Evolutionary conservation across 257 asterid species (phyloP), one percentile per base, ranked within the genome.

Genomic region (Scutellaria baicalensis): DNA sequence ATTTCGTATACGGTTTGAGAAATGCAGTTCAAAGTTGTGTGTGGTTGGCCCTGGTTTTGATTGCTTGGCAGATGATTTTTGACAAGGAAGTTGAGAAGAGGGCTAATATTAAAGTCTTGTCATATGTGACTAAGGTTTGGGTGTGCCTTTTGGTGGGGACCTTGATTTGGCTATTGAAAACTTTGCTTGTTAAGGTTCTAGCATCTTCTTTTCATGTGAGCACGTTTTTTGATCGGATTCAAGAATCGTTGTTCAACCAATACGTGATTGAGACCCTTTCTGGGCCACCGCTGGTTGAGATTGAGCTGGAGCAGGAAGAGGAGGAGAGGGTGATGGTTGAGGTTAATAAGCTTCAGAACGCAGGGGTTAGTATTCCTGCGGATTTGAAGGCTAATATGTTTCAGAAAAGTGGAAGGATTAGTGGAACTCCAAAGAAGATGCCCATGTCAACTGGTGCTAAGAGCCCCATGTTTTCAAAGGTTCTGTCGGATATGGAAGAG

Each of bases 121-220:
- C 84, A 5, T 83, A 80, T 6, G 90, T 93, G 59, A 86, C 96
- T 0, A 78, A 65, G 74, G 58, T 88, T 69, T 93, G 97, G 96
- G 85, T 90, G 68, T 90, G 98, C 52, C 84, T 93, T 6, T 71
- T 93, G 77, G 84, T 90, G 6, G 96, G 95, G 12, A 90, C 97
- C 0, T 56, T 86, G 40, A 75, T 90, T 70, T 93, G 98, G 98
- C 75, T 93, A 8, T 35, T 93, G 17, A 93, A 93, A 71, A 93
- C 97, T 0, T 39, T 90, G 67, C 75, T 90, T 0, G 95, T 93
- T 21, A 93, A 93, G 87, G 96, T 90, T 35, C 43, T 93, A 44
- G 98, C 98, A 5, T 88, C 88, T 1, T 85, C 93, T 0, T 92
- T 92, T 55, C 98, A 92, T 13, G 96, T 93, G 8, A 90, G 81